Evolutionary conservation across 345 rosid species (phyloP).

Genomic region (Laguncularia racemosa): DNA sequence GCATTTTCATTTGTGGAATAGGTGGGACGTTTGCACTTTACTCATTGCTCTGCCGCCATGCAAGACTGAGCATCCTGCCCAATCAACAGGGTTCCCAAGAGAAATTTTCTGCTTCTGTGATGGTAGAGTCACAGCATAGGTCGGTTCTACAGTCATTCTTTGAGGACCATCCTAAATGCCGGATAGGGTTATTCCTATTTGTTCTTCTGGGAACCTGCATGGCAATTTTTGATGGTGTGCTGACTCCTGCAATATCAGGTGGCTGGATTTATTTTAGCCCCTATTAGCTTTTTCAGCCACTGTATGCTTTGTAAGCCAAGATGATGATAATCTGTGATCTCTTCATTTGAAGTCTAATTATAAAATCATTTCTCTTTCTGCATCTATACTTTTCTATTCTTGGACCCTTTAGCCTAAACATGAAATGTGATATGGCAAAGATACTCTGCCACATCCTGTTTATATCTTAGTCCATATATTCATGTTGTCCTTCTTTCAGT

Average conservation of each 20-base stretch:
- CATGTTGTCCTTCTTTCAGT: constrained; percentile 35
- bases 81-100: constrained; percentile 84
- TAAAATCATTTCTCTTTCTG: too few relatives aligned
- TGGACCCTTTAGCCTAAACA: too few relatives aligned
- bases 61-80: constrained; percentile 58
- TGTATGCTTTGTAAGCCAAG: too few relatives aligned
- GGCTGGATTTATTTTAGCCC: not conserved
- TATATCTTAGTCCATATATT: too few relatives aligned
- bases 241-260: constrained; percentile 93
- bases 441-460: too few relatives aligned
- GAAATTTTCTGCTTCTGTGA: constrained; percentile 52
- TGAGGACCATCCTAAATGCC: constrained; percentile 47
- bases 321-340: too few relatives aligned
- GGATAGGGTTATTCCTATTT: constrained; percentile 42
- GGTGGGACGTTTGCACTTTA: constrained; percentile 91
- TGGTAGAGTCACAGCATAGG: constrained; percentile 38
- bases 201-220: constrained; percentile 72
- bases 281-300: not conserved
- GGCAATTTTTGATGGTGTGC: constrained; percentile 72
- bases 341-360: too few relatives aligned
- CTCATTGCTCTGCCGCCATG: constrained; percentile 81
- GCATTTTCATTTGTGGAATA: constrained; percentile 17
- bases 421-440: too few relatives aligned
- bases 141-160: constrained; percentile 44
- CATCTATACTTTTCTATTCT: too few relatives aligned